These are phyloP conservation scores for Venturia carpophila DNA, from an alignment of 2,329 filamentous ascomycete species.

Conservation along the genomic window DNA sequence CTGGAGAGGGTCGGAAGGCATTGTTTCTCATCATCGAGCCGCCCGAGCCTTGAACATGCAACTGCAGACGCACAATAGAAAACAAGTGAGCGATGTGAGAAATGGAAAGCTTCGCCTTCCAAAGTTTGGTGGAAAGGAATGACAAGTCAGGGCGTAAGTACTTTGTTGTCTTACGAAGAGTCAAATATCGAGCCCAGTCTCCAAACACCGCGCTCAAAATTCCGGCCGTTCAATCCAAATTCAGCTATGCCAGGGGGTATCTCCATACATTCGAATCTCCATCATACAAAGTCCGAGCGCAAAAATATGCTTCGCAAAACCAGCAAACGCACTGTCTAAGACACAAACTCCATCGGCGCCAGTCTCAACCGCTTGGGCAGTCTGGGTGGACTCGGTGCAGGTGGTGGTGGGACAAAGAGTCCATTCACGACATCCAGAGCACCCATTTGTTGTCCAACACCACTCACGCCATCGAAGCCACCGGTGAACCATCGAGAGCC, in stretches of 20 bases:
- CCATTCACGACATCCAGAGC: conserved; percentile 40
- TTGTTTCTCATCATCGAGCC: background rate
- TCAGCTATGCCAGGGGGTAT: background rate
- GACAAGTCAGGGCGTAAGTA: no score
- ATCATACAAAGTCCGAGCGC: background rate
- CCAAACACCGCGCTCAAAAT: background rate
- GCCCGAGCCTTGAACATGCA: background rate
- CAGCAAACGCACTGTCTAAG: background rate
- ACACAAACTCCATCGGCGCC: conserved; percentile 3
- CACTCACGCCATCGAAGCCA: conserved; percentile 34
- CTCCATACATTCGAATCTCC: background rate
- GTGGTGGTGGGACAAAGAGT: conserved; percentile 27
- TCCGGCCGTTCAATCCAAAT: background rate
- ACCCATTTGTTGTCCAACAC: conserved; percentile 39
- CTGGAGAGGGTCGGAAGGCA: background rate
- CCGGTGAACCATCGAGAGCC: conserved; percentile 40
- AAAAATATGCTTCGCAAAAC: no score
- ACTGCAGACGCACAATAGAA: no score
- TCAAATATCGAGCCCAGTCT: background rate
- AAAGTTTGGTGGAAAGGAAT: no score
- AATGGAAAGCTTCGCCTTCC: no score
- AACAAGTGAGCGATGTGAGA: no score
- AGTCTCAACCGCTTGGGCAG: background rate
- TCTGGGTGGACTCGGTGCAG: background rate
- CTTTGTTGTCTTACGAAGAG: no score